phyloP scores from a whole-genome alignment of 176 grass and related monocot species.

The Microstegium vimineum region DNA sequence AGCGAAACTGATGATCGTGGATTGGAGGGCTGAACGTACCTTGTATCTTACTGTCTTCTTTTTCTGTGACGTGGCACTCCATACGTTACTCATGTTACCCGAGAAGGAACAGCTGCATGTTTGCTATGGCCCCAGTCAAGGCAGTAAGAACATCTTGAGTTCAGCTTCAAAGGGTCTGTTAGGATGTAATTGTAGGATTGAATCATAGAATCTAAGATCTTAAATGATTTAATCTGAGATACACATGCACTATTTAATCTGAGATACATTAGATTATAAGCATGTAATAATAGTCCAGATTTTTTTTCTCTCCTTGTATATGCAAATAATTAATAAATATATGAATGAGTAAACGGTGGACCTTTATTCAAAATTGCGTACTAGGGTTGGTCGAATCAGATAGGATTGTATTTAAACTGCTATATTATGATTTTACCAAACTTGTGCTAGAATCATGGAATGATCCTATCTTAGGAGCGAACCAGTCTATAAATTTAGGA shows the following conservation, averaged over 20 bases:
- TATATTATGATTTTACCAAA: not conserved
- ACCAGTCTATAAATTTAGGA: not conserved
- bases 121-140: not conserved
- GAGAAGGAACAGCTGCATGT: not conserved
- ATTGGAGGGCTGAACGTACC: not conserved
- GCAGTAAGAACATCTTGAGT: not conserved
- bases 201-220: not conserved
- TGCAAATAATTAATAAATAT: not conserved
- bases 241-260: not conserved
- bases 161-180: not conserved
- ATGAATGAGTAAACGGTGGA: not conserved
- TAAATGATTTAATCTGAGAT: not conserved
- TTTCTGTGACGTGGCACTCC: conserved; percentile 1
- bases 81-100: not conserved
- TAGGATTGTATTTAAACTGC: not conserved
- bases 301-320: not conserved
- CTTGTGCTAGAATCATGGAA: not conserved
- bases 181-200: not conserved
- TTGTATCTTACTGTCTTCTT: not conserved
- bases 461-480: not conserved
- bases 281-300: not conserved
- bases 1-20: not conserved
- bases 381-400: not conserved
- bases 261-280: not conserved
- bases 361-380: not conserved